Evolutionary conservation across 2,329 filamentous ascomycete species (phyloP).

Genomic region (Blumeria hordei): DNA sequence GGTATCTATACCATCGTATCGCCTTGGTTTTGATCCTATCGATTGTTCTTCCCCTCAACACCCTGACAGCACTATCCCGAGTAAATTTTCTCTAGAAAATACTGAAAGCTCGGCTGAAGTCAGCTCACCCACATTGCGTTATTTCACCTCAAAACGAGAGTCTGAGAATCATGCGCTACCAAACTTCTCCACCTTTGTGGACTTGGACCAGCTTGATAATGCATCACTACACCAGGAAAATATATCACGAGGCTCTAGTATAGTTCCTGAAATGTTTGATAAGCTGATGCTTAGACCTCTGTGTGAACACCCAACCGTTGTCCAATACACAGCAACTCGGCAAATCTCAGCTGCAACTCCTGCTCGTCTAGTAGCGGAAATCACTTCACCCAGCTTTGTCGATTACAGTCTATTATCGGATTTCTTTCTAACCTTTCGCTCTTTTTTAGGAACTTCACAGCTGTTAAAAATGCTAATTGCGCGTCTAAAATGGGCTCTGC

Average conservation of each 20-base stretch:
- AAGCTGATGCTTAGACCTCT: constrained; percentile 50
- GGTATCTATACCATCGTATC: constrained; percentile 62
- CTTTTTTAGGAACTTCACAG: constrained; percentile 55
- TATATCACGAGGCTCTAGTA: constrained; percentile 9
- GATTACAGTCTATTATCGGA: constrained; percentile 95
- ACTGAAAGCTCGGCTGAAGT: constrained; percentile 2
- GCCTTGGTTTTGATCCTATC: constrained; percentile 60
- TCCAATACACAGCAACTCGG: constrained; percentile 52
- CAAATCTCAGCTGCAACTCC: constrained; percentile 77
- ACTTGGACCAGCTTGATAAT: background rate
- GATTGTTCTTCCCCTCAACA: constrained; percentile 51
- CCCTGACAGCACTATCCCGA: constrained; percentile 59
- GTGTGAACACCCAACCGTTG: constrained; percentile 58
- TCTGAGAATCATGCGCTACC: constrained; percentile 14
- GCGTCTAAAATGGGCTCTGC: constrained; percentile 67
- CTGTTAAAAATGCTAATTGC: constrained; percentile 67
- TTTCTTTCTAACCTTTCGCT: constrained; percentile 87
- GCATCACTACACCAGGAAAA: too few species aligned
- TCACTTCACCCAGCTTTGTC: constrained; percentile 84
- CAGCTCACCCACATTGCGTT: constrained; percentile 5
- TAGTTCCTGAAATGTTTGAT: constrained; percentile 63
- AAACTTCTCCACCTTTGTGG: background rate
- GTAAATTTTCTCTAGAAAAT: constrained; percentile 18
- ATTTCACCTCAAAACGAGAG: constrained; percentile 11
- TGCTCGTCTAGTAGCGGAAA: constrained; percentile 76